Evolutionary conservation across 352 stramenopile genomes (phyloP).

Genomic region (Blastocystis sp.): DNA sequence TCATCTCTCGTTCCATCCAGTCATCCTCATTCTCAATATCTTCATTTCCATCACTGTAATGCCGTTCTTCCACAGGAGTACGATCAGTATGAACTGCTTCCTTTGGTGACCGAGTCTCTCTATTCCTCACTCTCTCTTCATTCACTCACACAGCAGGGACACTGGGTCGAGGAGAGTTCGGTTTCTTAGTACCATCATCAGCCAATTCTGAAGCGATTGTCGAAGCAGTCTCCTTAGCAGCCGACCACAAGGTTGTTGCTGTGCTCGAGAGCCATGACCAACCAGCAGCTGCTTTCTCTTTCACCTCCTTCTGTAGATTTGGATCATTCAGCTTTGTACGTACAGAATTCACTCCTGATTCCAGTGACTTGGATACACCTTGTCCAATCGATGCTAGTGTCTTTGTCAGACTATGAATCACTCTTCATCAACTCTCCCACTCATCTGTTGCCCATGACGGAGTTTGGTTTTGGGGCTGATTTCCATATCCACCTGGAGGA

Average conservation of each 20-base stretch:
- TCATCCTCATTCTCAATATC: conserved; percentile 4
- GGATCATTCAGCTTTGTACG: conserved; percentile 30
- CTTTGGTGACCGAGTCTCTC: not conserved
- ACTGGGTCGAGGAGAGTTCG: not conserved
- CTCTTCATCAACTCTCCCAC: no score
- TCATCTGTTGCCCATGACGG: not conserved
- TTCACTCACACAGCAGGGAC: not conserved
- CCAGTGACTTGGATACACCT: not conserved
- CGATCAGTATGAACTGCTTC: not conserved
- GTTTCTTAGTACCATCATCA: not conserved
- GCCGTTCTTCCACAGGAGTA: not conserved
- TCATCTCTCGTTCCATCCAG: conserved; percentile 4
- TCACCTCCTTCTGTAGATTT: conserved; percentile 46
- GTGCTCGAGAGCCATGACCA: conserved; percentile 62
- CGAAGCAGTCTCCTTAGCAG: not conserved
- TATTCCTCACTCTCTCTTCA: not conserved
- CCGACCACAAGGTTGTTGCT: conserved; percentile 44
- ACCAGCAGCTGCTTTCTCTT: conserved; percentile 29
- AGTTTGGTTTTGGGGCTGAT: not conserved
- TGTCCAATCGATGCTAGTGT: not conserved
- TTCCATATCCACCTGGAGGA: conserved; percentile 8
- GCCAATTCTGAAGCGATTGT: not conserved
- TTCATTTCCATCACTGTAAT: no score
- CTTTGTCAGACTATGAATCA: not conserved
- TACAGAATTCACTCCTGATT: not conserved